phyloP scores from a whole-genome alignment of 2,329 filamentous ascomycete species.

The Corniculantispora saksenae region DNA sequence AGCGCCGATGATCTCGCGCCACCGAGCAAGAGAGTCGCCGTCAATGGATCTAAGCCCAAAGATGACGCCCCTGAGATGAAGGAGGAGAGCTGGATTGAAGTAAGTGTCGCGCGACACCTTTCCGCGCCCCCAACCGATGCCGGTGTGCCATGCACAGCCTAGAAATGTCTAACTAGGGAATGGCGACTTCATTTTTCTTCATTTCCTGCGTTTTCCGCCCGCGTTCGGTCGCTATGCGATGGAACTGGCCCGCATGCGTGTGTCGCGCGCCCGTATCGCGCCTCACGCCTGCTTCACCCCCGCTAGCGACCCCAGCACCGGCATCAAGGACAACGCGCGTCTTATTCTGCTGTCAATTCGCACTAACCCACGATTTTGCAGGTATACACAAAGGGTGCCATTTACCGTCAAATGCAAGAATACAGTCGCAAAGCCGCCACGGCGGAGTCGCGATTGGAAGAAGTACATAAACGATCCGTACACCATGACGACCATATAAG shows the following conservation, averaged over 20 bases:
- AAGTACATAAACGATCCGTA: conserved; percentile 73
- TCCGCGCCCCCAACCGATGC: conserved; percentile 8
- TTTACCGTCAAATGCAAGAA: conserved; percentile 95
- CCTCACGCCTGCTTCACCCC: not conserved
- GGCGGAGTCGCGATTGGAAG: conserved; percentile 77
- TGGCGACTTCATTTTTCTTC: not conserved
- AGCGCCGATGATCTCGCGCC: conserved; percentile 82
- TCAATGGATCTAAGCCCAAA: conserved; percentile 71
- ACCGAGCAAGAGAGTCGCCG: conserved; percentile 86
- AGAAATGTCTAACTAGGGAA: not conserved
- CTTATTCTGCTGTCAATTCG: not conserved
- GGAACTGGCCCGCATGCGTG: not conserved
- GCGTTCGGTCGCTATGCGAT: not conserved
- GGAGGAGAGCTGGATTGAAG: conserved; percentile 64
- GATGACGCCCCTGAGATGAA: conserved; percentile 57
- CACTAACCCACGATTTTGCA: conserved; percentile 31
- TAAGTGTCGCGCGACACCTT: conserved; percentile 52
- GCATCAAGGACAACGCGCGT: not conserved
- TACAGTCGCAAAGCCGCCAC: conserved; percentile 89
- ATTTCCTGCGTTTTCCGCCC: not conserved
- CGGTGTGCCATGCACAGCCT: not conserved
- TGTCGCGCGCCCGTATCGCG: not conserved
- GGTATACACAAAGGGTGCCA: conserved; percentile 76
- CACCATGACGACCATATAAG: conserved; percentile 93
- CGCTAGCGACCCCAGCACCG: not conserved